Percentiles rank a stretch among this genome's conserved stretches.
phyloP scores from a whole-genome alignment of 345 rosid genomes.

The Arabis hirsuta region DNA sequence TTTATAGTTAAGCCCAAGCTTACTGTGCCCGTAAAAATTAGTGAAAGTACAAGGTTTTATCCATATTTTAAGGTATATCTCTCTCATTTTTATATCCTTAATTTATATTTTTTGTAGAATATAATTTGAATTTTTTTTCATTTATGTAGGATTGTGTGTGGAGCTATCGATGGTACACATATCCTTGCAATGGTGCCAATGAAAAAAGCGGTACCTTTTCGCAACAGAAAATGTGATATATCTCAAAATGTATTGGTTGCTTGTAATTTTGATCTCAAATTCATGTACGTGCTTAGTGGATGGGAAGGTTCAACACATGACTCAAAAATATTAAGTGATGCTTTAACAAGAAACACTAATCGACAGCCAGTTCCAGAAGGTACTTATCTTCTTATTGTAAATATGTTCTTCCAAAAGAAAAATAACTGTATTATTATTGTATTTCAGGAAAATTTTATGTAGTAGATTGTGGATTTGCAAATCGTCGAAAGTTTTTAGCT shows the following conservation, averaged over 20 bases:
- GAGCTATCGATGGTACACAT: not conserved
- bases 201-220: not conserved
- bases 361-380: conserved; percentile 1
- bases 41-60: not conserved
- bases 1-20: not conserved
- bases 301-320: not conserved
- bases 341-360: conserved; percentile 3
- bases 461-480: conserved; percentile 3
- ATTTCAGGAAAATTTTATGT: not conserved
- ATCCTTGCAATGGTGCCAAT: conserved; percentile 4
- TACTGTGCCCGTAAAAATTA: not conserved
- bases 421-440: not conserved
- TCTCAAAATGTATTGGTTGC: conserved; percentile 2
- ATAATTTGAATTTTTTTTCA: not conserved
- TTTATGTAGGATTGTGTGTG: not conserved
- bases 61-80: not conserved
- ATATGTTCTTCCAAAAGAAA: not conserved
- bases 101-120: not conserved
- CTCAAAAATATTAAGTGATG: conserved; percentile 10
- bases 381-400: not conserved
- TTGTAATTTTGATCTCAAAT: conserved; percentile 12
- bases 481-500: not conserved
- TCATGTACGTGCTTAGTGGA: not conserved
- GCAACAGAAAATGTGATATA: conserved; percentile 7
- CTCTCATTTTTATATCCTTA: not conserved